A percentile compares a stretch with the other conserved stretches of the same genome.
These are phyloP conservation scores for Tanacetum coccineum DNA, from an alignment of 129 eudicot species.

Conservation along the genomic window DNA sequence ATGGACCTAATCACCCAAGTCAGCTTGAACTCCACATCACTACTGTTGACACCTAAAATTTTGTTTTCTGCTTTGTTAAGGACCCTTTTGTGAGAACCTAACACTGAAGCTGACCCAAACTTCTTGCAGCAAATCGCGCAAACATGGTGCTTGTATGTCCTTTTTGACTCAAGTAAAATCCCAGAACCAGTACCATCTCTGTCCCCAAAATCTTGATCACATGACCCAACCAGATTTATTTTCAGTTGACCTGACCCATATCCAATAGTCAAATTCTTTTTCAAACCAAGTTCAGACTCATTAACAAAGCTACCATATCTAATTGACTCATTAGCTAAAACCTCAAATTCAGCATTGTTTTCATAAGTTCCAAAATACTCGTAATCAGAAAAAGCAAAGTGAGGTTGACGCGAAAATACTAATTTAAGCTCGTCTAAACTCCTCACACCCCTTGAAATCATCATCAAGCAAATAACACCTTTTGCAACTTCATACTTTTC, in stretches of 20 bases:
- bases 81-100: conserved; percentile 67
- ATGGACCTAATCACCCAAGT: conserved; percentile 49
- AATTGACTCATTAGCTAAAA: conserved; percentile 34
- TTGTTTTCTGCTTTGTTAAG: conserved; percentile 42
- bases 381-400: conserved; percentile 22
- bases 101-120: conserved; percentile 51
- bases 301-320: conserved; percentile 21
- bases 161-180: conserved; percentile 8
- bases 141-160: conserved; percentile 11
- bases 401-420: conserved; percentile 25
- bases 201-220: no score
- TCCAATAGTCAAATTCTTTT: conserved; percentile 10
- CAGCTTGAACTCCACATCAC: conserved; percentile 30
- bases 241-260: conserved; percentile 22
- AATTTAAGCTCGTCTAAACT: conserved; percentile 31
- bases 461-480: conserved; percentile 62
- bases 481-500: conserved; percentile 47
- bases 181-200: conserved; percentile 33
- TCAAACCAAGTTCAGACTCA: conserved; percentile 23
- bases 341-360: conserved; percentile 31
- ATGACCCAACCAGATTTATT: conserved; percentile 12
- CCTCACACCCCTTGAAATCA: conserved; percentile 60
- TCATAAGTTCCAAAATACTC: conserved; percentile 21
- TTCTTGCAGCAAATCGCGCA: conserved; percentile 55
- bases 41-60: conserved; percentile 25